Conservation (phyloP, 2,329 filamentous ascomycete genomes). For the Pestalotiopsis sp. region DNA sequence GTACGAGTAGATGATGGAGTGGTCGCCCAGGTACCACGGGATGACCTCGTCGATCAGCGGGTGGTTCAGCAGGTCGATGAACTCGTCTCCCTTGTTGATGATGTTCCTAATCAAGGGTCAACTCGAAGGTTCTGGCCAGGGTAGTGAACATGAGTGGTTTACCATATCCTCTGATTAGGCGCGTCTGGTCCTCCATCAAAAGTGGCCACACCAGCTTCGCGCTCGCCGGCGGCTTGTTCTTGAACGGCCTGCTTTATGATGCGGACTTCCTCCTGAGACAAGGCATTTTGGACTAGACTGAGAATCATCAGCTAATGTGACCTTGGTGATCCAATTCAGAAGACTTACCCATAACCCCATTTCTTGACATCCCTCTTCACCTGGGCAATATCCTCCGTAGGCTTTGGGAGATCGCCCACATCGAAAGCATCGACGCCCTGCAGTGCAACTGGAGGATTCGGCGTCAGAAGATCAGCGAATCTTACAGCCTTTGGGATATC, state of each 20-base stretch:
- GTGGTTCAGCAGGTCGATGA: conserved; percentile 27
- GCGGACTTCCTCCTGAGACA: not conserved
- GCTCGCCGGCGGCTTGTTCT: not conserved
- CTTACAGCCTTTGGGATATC: conserved; percentile 22
- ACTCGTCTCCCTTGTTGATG: conserved; percentile 15
- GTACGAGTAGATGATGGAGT: conserved; percentile 28
- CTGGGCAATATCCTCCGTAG: not conserved
- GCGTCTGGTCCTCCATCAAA: not conserved
- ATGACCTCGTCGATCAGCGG: conserved; percentile 27
- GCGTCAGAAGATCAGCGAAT: conserved; percentile 23
- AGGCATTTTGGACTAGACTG: not conserved
- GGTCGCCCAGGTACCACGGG: conserved; percentile 29
- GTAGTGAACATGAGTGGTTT: not conserved
- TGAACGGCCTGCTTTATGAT: not conserved
- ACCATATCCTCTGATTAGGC: conserved; percentile 21
- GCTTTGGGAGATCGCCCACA: not conserved
- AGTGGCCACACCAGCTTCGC: not conserved
- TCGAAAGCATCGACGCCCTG: not conserved
- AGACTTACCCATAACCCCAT: not conserved
- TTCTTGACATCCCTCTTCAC: not conserved
- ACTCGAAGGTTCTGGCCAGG: not conserved
- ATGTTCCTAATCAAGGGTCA: conserved; percentile 4
- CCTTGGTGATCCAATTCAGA: not conserved
- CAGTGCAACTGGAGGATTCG: not conserved
- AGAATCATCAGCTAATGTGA: not conserved